Percentiles rank a stretch among this genome's conserved stretches.
These are phyloP conservation scores for Rhodotorula toruloides DNA, from an alignment of 768 basidiomycete species.

Conservation along the genomic window DNA sequence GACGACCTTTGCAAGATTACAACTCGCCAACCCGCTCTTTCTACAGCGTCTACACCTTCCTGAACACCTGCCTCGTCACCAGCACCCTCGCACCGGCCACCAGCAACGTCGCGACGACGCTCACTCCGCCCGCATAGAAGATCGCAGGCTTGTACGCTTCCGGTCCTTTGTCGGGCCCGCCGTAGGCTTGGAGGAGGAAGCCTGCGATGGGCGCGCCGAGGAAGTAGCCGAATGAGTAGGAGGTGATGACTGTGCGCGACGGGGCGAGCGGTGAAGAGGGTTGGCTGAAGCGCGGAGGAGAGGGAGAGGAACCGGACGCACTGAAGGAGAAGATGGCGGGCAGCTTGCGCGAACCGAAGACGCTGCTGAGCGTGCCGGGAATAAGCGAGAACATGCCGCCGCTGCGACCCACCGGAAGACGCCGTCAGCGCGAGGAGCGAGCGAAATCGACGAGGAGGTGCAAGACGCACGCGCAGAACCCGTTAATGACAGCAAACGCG, in stretches of 20 bases:
- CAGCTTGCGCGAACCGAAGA: slow-evolving; percentile 27
- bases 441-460: background rate
- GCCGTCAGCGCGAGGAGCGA: background rate
- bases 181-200: slow-evolving; percentile 41
- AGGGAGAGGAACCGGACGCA: slow-evolving; percentile 26
- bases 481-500: slow-evolving; percentile 38
- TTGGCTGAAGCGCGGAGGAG: slow-evolving; percentile 5
- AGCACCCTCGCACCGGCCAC: background rate
- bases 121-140: slow-evolving; percentile 34
- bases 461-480: slow-evolving; percentile 21
- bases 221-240: slow-evolving; percentile 10
- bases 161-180: slow-evolving; percentile 37
- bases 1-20: too few relatives aligned
- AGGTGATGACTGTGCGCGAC: background rate
- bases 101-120: background rate
- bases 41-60: slow-evolving; percentile 10
- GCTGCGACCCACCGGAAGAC: background rate
- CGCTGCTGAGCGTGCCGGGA: slow-evolving; percentile 37
- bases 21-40: background rate
- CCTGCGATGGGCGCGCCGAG: slow-evolving; percentile 43
- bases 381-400: slow-evolving; percentile 42
- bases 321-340: slow-evolving; percentile 37
- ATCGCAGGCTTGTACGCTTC: slow-evolving; percentile 41
- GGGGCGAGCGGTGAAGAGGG: background rate
- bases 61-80: background rate